These are phyloP conservation scores for Suillus brevipes DNA, from an alignment of 768 basidiomycete species.

Conservation along the genomic window DNA sequence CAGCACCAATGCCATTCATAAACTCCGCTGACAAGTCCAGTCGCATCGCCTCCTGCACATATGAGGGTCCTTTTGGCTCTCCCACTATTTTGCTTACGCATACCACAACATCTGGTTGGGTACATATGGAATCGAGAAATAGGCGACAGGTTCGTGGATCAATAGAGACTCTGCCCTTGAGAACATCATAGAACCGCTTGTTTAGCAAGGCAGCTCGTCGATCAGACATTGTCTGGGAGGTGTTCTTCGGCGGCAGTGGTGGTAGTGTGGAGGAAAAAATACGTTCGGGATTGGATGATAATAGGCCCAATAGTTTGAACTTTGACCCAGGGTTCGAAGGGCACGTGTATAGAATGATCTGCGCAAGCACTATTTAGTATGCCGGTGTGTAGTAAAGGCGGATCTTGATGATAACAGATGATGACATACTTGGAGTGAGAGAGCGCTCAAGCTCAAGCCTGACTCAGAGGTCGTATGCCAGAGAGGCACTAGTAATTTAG, in stretches of 20 bases:
- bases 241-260: background rate
- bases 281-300: background rate
- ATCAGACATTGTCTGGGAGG: background rate
- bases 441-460: background rate
- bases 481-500: background rate
- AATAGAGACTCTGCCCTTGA: constrained; percentile 24
- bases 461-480: background rate
- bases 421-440: background rate
- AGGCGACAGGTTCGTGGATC: constrained; percentile 20
- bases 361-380: constrained; percentile 2
- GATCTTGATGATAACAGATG: background rate
- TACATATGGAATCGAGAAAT: constrained; percentile 46
- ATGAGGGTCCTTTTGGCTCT: constrained; percentile 33
- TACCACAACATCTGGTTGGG: constrained; percentile 32
- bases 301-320: background rate
- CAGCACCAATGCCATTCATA: constrained; percentile 38
- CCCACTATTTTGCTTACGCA: constrained; percentile 37
- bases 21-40: constrained; percentile 34
- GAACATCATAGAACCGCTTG: constrained; percentile 30
- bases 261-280: background rate
- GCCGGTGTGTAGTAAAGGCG: background rate
- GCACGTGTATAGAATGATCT: constrained; percentile 1
- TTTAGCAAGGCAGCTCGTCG: constrained; percentile 16
- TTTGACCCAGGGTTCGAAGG: background rate
- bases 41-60: constrained; percentile 39